Base-by-base conservation (phyloP, 805 yeast genomes). In the Kodamaea lidongshanica region DNA sequence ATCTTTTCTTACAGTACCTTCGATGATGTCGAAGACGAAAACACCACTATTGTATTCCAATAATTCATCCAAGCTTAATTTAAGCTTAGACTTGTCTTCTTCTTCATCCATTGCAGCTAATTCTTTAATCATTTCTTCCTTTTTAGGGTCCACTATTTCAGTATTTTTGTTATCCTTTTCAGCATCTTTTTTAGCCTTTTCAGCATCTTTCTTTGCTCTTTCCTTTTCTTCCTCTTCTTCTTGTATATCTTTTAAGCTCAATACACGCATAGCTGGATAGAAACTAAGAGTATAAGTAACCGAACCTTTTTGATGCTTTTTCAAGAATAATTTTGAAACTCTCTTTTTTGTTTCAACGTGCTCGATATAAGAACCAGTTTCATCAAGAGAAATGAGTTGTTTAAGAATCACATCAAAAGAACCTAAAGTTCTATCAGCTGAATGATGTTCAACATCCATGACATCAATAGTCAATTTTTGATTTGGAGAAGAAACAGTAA, bases 401-500 rank as follows among this genome's bases (percentile, higher is more conserved):
- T 67, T 65, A 39, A 84, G 63, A 45, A 75, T 73, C 12, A 92
- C 58, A 45, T 78, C 79, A 59, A 84, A 79, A 3, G 79, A 70
- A 31, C 99, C 99, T 28, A 92, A 70, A 4, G 94, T 74, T 46
- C 96, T 76, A 56, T 92, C 98, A 24, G 76, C 73, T n/a, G 80
- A 73, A 32, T 61, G 70, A 36, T 70, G 71, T 58, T 88, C 89
- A 19, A 81, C 82, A 58, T 92, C 97, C 95, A 92, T 83, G 5
- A 78, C 94, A 52, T 92, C 97, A 33, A 92, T 53, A 2, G 88
- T 77, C 39, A 92, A 57, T 46, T 71, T 78, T 56, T 88, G 96
- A 50, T 81, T 79, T 14, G 86, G 75, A 25, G 89, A 80, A 5
- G 94, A 73, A 11, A 92, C 73, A 4, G 96, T 80, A 16, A 85